Evolutionary conservation across 345 rosid species (phyloP), one percentile per base, ranked within the genome.

Genomic region (Eucalyptus decipiens): DNA sequence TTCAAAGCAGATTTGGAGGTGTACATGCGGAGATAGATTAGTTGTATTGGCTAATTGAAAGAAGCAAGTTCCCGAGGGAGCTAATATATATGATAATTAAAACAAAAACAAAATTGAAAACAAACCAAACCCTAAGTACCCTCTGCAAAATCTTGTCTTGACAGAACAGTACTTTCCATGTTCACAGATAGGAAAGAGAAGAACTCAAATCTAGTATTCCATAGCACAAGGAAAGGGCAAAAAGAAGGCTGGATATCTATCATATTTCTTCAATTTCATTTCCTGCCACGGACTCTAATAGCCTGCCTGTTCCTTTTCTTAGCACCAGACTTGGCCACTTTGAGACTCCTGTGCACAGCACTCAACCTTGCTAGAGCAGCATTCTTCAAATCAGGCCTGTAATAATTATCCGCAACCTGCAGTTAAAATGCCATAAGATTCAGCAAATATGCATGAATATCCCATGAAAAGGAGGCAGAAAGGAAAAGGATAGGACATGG

Each of bases 311-410:
- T 96, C 92, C 93, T 95, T 96, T 97, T 95, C 96, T 96, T 97
- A 86, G 92, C 96, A 91, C 99, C 99, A 47, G 98, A 96, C 90
- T 95, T 97, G 42, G 97, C 92, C 87, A 95, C 95, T 93, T 94
- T 95, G 45, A 96, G 92, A 90, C 99, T 93, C 90, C 93, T 93
- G 93, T 95, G 92, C 87, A 96, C 96, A 15, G 89, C 97, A 76
- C 96, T 95, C 93, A 97, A 92, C 91, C 98, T 94, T 87, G 99
- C 97, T 85, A 97, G 99, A 56, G 99, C 97, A 42, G 96, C 96
- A 47, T 93, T 94, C 93, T 94, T 96, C 90, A 97, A 89, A 92
- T 97, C 99, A 34, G 97, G 98, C 93, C 97, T 94, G 95, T 96
- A 96, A 91, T 94, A 90, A 95, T 96, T 95, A 90, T 94, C 96